These are phyloP conservation scores for Bimuria novae-zelandiae DNA, from an alignment of 2,329 filamentous ascomycete genomes.

Conservation along the genomic window DNA sequence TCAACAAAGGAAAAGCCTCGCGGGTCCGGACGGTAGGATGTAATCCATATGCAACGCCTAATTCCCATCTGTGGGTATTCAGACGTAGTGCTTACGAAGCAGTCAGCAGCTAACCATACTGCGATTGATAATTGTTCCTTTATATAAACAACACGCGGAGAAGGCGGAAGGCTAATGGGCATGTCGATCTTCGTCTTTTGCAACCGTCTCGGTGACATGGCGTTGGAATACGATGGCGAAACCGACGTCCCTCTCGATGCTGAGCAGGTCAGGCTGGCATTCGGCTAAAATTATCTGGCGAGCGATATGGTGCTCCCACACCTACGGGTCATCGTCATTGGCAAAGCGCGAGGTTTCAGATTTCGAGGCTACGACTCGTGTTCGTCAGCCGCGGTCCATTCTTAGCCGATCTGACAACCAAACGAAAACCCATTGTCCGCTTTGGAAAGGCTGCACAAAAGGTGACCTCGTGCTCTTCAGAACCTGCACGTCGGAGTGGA, in stretches of 20 bases:
- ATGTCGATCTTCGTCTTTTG: background rate
- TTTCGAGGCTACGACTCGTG: slow-evolving; percentile 15
- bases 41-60: slow-evolving; percentile 34
- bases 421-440: slow-evolving; percentile 29
- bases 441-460: slow-evolving; percentile 24
- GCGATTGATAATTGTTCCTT: slow-evolving; percentile 15
- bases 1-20: slow-evolving; percentile 8
- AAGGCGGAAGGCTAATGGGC: background rate
- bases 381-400: slow-evolving; percentile 37
- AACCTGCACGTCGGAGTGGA: slow-evolving; percentile 17
- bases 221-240: background rate
- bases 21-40: slow-evolving; percentile 1
- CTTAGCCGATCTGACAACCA: slow-evolving; percentile 35
- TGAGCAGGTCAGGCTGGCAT: background rate
- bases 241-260: background rate
- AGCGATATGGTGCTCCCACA: background rate
- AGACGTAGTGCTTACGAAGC: slow-evolving; percentile 38
- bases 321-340: background rate
- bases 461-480: slow-evolving; percentile 11
- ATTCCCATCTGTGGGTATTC: slow-evolving; percentile 17
- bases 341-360: background rate
- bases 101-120: slow-evolving; percentile 28
- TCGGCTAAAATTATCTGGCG: background rate
- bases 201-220: background rate
- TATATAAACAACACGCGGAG: background rate